A percentile compares a stretch with the other conserved stretches of the same genome.
Conservation (phyloP, 148 eudicot species). For the Rhododendron vialii region DNA sequence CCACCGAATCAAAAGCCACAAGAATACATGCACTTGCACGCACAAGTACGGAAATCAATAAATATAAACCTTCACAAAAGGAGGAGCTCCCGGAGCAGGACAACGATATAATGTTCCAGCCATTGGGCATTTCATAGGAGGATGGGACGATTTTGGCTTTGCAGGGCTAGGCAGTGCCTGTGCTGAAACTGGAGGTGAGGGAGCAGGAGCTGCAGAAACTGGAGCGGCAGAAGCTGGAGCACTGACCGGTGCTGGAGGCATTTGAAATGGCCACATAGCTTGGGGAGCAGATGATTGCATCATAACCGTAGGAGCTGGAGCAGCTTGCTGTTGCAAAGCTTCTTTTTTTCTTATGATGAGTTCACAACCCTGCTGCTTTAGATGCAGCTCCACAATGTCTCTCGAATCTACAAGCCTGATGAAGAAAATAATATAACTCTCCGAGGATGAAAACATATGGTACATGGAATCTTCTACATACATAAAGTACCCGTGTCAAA, state of each 20-base stretch:
- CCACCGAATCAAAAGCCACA: not conserved
- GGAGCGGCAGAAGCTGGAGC: conserved; percentile 24
- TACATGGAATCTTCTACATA: not conserved
- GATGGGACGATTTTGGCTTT: conserved; percentile 40
- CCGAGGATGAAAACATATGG: not conserved
- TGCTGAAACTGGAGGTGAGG: conserved; percentile 30
- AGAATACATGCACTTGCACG: not conserved
- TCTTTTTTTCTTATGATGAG: conserved; percentile 47
- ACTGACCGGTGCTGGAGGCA: conserved; percentile 20
- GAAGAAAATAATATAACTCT: not conserved
- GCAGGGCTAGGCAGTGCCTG: conserved; percentile 30
- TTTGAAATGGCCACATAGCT: conserved; percentile 21
- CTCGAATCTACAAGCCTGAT: conserved; percentile 55
- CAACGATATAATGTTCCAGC: conserved; percentile 51
- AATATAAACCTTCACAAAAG: conserved; percentile 43
- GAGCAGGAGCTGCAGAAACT: conserved; percentile 20
- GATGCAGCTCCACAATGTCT: conserved; percentile 54
- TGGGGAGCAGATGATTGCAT: conserved; percentile 30
- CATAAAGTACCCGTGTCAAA: not conserved
- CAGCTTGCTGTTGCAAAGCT: conserved; percentile 39
- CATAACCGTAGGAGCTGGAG: conserved; percentile 24
- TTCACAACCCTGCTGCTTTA: conserved; percentile 46
- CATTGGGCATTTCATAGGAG: conserved; percentile 57
- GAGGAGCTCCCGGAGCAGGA: conserved; percentile 44
- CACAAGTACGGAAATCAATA: not conserved